Evolutionary conservation across 169 alveolate species (phyloP), one percentile per base, ranked within the genome.

Genomic region (Theileria sp.): DNA sequence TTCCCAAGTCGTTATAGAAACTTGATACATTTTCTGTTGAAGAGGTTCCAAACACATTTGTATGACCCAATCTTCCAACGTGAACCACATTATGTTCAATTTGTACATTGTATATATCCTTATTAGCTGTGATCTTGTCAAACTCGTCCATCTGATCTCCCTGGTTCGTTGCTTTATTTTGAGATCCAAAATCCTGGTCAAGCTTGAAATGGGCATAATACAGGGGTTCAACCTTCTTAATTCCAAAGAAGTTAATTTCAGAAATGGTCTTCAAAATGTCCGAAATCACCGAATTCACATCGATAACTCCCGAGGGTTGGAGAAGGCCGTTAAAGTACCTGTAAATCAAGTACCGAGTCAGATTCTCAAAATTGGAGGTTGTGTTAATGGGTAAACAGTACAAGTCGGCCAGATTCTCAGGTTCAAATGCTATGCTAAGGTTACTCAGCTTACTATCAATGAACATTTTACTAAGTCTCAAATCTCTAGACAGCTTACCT

Each of bases 1-100:
- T 85, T 1, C 89, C 89, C 58, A 83, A 60, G 56, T 49, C 71
- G 69, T 83, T 83, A 51, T 74, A 25, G 36, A 83, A 49, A n/a
- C 65, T 54, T 15, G 89, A 83, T 8, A 68, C 56, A 12, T 30
- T 19, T 23, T 75, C 89, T 3, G 51, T 15, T 19, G 54, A 1
- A 1, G 21, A 15, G 9, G 25, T n/a, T 5, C 72, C 72, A 21
- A 64, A 64, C 49, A 64, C 72, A 38, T 64, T 64, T 13, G 38
- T 4, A 38, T 64, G 72, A 4, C 72, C 72, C 72, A 26, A 38
- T 21, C 44, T n/a, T 3, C 72, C 72, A 32, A 64, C 72, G 49
- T 64, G 72, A 17, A 64, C 72, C 44, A 64, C 72, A 38, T 64
- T 64, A 26, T 64, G 72, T 7, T 64, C 72, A 28, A 64, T 64